A percentile compares a stretch with the other conserved stretches of the same genome.
These are phyloP conservation scores for Aspergillus floridensis DNA, from an alignment of 2,329 filamentous ascomycete genomes.

Conservation along the genomic window DNA sequence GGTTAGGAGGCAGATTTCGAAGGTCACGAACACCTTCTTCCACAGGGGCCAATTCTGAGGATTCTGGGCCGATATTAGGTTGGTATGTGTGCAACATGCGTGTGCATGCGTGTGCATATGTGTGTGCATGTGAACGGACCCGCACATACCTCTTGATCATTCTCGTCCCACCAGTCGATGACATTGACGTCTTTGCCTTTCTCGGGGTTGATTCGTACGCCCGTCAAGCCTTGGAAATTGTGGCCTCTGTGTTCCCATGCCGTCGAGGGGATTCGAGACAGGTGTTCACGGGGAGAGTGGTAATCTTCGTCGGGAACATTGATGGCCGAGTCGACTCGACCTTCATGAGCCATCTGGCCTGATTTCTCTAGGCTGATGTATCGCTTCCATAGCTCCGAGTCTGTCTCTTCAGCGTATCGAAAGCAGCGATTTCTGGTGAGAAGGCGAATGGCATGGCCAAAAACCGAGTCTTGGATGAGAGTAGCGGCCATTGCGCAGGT, in stretches of 20 bases:
- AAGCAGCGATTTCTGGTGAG: slow-evolving; percentile 38
- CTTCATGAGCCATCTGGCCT: slow-evolving; percentile 43
- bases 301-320: slow-evolving; percentile 35
- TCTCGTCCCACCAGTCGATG: slow-evolving; percentile 49
- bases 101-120: background rate
- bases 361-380: slow-evolving; percentile 53
- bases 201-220: slow-evolving; percentile 49
- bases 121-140: background rate
- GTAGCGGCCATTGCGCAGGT: slow-evolving; percentile 21
- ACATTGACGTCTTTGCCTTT: slow-evolving; percentile 52
- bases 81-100: background rate
- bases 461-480: slow-evolving; percentile 45
- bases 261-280: slow-evolving; percentile 11
- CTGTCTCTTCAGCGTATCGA: slow-evolving; percentile 47
- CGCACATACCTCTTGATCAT: slow-evolving; percentile 43
- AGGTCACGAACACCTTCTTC: slow-evolving; percentile 47
- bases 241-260: slow-evolving; percentile 23
- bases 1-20: slow-evolving; percentile 49
- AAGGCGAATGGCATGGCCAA: slow-evolving; percentile 43
- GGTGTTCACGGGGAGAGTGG: slow-evolving; percentile 15
- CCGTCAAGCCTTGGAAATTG: slow-evolving; percentile 39
- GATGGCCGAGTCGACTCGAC: slow-evolving; percentile 35
- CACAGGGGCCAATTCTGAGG: slow-evolving; percentile 46
- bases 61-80: slow-evolving; percentile 30
- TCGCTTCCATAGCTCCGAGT: slow-evolving; percentile 49